Evolutionary conservation across 805 yeast genomes (phyloP), one percentile per base, ranked within the genome.

Genomic region (Gaillardinia entomophila): DNA sequence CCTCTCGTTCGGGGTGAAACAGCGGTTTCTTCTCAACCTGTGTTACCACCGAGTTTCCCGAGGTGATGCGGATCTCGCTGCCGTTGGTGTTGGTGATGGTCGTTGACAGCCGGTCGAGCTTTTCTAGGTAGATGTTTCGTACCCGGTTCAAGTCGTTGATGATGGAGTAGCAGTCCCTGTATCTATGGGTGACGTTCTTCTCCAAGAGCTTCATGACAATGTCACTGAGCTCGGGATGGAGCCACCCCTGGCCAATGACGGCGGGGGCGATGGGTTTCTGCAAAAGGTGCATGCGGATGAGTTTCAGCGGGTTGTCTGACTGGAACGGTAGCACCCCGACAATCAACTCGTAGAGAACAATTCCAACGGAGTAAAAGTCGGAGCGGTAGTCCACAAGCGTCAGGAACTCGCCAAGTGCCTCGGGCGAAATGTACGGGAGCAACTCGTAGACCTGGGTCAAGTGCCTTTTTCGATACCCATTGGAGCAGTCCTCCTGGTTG

Each of bases 371-470:
- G 46, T 72, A 73, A 29, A 70, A 55, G 44, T 73, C 78, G 0
- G 77, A 59, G 29, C 73, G 53, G 42, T 51, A 62, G 38, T 73
- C 76, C 14, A 68, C 71, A 4, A 58, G 47, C 11, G 58, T 46
- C 19, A 52, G 52, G 8, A 46, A 37, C 17, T 60, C 62, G 1
- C 72, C 68, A 16, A 71, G 60, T 4, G 65, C 57, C 45, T 73
- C 79, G 1, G 79, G 79, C 1, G 77, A 66, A 39, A 70, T 62
- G 40, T 64, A 73, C 1, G 74, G 73, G 14, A 71, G 45, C 36
- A 63, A 54, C 18, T 60, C 63, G 2, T 58, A 55, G 12, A 68
- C 49, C 19, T 53, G 55, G 32, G 53, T 45, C 36, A 62, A 50
- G 37, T 69, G 66, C n/a, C 59, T 47, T 20, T 62, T 55, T 17